Evolutionary conservation across 257 asterid genomes (phyloP).

Genomic region (Solanum gracilifrons): DNA sequence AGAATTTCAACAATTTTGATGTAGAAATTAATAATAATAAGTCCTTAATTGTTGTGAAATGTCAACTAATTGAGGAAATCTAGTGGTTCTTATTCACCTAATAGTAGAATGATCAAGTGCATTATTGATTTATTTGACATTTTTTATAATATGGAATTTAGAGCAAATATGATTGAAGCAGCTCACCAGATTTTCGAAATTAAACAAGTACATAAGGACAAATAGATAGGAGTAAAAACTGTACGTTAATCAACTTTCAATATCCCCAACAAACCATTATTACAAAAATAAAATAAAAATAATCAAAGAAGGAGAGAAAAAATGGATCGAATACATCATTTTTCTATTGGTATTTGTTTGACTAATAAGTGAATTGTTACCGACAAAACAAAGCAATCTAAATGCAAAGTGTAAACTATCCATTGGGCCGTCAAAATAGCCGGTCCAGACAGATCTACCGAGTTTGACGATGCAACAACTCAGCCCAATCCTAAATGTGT

Average conservation of each 20-base stretch:
- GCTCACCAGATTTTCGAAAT: conserved; percentile 5
- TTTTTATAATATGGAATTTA: neutral
- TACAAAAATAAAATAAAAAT: neutral
- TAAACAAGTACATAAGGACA: neutral
- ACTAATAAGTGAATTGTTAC: neutral
- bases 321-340: neutral
- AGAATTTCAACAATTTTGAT: neutral
- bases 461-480: neutral
- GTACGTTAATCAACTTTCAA: too few species aligned
- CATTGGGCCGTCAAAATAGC: neutral
- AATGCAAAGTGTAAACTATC: neutral
- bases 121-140: too few species aligned
- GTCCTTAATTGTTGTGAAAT: neutral
- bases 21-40: neutral
- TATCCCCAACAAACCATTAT: neutral
- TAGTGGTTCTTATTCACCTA: neutral
- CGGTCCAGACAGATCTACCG: neutral
- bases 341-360: neutral
- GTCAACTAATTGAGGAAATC: neutral
- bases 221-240: neutral
- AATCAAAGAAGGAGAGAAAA: neutral
- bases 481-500: neutral
- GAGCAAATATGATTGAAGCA: conserved; percentile 4
- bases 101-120: too few species aligned
- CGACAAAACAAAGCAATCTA: neutral